Conservation (phyloP, 1,284 basidiomycete genomes). For the Meripilus lineatus region DNA sequence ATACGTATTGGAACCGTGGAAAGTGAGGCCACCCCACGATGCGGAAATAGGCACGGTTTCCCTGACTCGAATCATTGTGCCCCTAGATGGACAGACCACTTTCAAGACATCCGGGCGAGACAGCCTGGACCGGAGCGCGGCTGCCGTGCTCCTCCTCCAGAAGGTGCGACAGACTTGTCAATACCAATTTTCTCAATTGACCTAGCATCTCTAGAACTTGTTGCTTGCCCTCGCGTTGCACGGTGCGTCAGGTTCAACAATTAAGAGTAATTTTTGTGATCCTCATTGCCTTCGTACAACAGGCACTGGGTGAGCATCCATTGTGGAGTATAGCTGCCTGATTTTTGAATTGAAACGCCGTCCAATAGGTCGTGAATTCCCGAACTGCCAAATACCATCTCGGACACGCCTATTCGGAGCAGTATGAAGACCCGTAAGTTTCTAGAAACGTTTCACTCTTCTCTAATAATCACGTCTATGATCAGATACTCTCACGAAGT, state of each 20-base stretch:
- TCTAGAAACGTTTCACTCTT: not conserved
- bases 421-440: conserved; percentile 58
- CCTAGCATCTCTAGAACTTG: conserved; percentile 44
- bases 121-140: conserved; percentile 63
- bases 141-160: conserved; percentile 54
- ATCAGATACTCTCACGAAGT: conserved; percentile 48
- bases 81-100: conserved; percentile 60
- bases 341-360: conserved; percentile 9
- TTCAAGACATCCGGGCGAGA: conserved; percentile 47
- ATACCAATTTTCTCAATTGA: conserved; percentile 3
- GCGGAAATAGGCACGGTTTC: not conserved
- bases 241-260: conserved; percentile 36
- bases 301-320: conserved; percentile 61
- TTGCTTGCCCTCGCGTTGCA: conserved; percentile 63
- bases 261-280: not conserved
- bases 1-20: conserved; percentile 63
- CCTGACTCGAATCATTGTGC: not conserved
- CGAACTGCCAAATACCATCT: conserved; percentile 62
- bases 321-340: not conserved
- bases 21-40: conserved; percentile 34
- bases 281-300: conserved; percentile 11
- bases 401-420: conserved; percentile 46
- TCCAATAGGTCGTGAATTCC: conserved; percentile 50
- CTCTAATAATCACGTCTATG: conserved; percentile 1
- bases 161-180: conserved; percentile 37